Evolutionary conservation across 345 rosid genomes (phyloP).

Genomic region (Eutrema heterophyllum): DNA sequence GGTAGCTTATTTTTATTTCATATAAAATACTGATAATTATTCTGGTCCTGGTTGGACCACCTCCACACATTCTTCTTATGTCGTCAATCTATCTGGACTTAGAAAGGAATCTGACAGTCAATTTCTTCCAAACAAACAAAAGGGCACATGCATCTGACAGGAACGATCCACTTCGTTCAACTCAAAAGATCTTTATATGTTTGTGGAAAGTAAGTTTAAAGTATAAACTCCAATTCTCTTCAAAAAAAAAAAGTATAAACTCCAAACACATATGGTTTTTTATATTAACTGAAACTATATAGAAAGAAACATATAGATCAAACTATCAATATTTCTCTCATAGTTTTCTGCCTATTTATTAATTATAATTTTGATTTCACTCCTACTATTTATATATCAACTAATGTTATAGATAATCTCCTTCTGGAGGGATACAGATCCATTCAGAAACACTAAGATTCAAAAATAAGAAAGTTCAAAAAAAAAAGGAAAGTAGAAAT

Average conservation of each 20-base stretch:
- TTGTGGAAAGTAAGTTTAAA: neutral
- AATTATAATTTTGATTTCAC: too few species aligned
- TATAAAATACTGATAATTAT: neutral
- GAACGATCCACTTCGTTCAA: neutral
- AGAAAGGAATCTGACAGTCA: neutral
- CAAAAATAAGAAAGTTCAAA: too few species aligned
- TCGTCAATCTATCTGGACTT: neutral
- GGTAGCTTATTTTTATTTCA: neutral
- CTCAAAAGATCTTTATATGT: neutral
- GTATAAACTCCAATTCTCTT: too few species aligned
- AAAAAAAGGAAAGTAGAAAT: neutral
- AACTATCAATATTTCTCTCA: too few species aligned
- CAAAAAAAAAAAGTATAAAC: too few species aligned
- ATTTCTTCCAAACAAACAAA: neutral
- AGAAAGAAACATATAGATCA: neutral
- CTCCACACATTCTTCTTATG: neutral
- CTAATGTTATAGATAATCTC: slow-evolving; percentile 36
- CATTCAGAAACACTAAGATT: slow-evolving; percentile 29
- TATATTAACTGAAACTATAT: neutral
- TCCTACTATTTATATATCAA: too few species aligned
- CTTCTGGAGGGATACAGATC: slow-evolving; percentile 49
- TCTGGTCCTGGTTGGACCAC: neutral
- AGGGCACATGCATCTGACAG: neutral
- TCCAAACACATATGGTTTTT: neutral
- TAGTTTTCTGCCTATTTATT: too few species aligned